Percentiles rank a stretch among this genome's conserved stretches.
phyloP scores from a whole-genome alignment of 148 eudicot genomes.

The Agrostemma githago region DNA sequence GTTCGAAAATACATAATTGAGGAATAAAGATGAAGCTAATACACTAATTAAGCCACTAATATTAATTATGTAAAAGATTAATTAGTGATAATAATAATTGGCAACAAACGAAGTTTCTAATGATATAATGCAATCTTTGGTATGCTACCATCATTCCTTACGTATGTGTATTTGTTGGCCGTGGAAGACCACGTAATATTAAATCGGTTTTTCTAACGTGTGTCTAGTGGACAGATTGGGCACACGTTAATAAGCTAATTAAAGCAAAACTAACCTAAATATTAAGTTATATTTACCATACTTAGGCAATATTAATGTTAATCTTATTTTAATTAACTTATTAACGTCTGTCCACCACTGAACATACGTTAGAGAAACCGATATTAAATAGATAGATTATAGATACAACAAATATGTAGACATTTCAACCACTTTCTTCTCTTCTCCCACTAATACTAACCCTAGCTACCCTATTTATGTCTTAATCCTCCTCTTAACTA shows the following conservation, averaged over 20 bases:
- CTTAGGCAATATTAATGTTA: neutral
- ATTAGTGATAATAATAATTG: neutral
- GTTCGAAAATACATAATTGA: neutral
- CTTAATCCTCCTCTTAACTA: neutral
- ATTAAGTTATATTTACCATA: too few species aligned
- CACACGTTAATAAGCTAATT: too few species aligned
- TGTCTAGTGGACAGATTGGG: too few species aligned
- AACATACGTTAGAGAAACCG: neutral
- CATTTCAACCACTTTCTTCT: conserved; percentile 5
- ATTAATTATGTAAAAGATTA: neutral
- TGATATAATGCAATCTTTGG: neutral
- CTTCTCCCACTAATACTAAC: neutral
- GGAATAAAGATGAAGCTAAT: neutral
- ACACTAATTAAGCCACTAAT: neutral
- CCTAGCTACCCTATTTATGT: neutral
- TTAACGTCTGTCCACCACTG: neutral
- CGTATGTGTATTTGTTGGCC: neutral
- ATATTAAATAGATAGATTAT: too few species aligned
- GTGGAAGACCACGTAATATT: neutral
- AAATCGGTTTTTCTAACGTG: too few species aligned
- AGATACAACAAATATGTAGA: neutral
- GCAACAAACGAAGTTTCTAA: neutral
- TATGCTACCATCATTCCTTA: conserved; percentile 1
- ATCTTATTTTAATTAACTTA: neutral
- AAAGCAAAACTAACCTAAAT: too few species aligned